Conservation (phyloP, 148 eudicot species). For the Spergularia bocconei region DNA sequence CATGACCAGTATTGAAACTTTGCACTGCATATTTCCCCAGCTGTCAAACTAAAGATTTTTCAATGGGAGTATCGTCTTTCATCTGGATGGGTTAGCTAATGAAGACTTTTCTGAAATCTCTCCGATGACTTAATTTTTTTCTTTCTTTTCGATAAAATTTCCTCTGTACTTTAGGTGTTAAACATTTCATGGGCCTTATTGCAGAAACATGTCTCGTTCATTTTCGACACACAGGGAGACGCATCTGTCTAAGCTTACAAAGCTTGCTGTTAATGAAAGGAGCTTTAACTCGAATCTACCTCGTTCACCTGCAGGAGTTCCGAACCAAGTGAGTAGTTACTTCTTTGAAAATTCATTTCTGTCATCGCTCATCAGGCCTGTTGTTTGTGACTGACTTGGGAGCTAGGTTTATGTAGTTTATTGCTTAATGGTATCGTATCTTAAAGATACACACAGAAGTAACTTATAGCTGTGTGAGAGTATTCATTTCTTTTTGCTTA, state of each 20-base stretch:
- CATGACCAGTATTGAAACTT: background rate
- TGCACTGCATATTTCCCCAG: background rate
- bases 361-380: conserved; percentile 1
- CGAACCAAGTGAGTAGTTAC: conserved; percentile 55
- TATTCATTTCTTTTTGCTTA: no score
- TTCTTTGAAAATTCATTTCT: background rate
- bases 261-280: conserved; percentile 61
- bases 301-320: conserved; percentile 71
- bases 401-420: no score
- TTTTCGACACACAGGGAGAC: conserved; percentile 62
- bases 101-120: background rate
- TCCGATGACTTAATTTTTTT: background rate
- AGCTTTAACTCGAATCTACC: conserved; percentile 56
- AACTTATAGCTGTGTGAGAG: no score
- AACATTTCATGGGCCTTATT: conserved; percentile 20
- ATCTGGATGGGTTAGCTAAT: background rate
- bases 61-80: background rate
- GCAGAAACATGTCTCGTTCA: conserved; percentile 64
- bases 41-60: background rate
- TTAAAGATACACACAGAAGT: no score
- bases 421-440: no score
- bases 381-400: no score
- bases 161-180: conserved; percentile 2
- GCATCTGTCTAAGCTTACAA: conserved; percentile 66
- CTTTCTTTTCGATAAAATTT: background rate